These are phyloP conservation scores for Vigna mungo DNA, from an alignment of 306 rosid genomes.

Conservation along the genomic window DNA sequence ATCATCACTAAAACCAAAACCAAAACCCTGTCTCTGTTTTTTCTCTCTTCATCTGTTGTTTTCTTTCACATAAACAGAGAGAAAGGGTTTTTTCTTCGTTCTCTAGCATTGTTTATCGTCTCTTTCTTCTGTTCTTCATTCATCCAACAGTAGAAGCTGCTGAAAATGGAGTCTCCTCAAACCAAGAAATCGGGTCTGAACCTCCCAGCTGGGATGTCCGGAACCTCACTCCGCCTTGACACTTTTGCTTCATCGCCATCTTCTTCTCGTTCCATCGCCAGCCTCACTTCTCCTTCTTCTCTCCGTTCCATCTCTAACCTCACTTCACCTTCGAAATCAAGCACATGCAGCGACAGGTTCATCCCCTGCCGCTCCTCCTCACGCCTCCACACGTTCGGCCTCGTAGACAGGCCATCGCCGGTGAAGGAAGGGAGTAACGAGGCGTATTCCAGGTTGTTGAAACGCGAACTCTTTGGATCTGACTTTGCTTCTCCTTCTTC, in stretches of 20 bases:
- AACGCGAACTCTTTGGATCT: conserved; percentile 90
- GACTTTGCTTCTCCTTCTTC: conserved; percentile 78
- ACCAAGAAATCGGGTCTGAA: conserved; percentile 64
- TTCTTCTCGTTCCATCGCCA: conserved; percentile 51
- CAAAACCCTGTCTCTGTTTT: not conserved
- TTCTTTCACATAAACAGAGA: not conserved
- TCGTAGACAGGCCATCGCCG: conserved; percentile 81
- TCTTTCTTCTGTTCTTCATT: not conserved
- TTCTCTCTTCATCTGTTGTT: not conserved
- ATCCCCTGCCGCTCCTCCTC: conserved; percentile 97
- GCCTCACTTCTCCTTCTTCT: conserved; percentile 61
- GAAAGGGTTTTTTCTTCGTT: not conserved
- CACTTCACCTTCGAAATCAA: conserved; percentile 65
- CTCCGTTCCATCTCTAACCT: conserved; percentile 60
- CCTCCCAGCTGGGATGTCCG: conserved; percentile 94
- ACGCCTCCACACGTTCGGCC: conserved; percentile 88
- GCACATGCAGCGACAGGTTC: conserved; percentile 87
- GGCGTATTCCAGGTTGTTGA: conserved; percentile 75
- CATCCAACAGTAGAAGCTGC: not conserved
- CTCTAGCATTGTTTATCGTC: not conserved
- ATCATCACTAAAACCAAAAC: too few relatives aligned
- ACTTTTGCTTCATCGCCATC: conserved; percentile 25
- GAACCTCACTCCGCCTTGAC: conserved; percentile 71
- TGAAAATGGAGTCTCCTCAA: conserved; percentile 75
- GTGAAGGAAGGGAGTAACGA: conserved; percentile 89